Evolutionary conservation across 2,329 filamentous ascomycete species (phyloP).

Genomic region (Xylariomycetidae sp.): DNA sequence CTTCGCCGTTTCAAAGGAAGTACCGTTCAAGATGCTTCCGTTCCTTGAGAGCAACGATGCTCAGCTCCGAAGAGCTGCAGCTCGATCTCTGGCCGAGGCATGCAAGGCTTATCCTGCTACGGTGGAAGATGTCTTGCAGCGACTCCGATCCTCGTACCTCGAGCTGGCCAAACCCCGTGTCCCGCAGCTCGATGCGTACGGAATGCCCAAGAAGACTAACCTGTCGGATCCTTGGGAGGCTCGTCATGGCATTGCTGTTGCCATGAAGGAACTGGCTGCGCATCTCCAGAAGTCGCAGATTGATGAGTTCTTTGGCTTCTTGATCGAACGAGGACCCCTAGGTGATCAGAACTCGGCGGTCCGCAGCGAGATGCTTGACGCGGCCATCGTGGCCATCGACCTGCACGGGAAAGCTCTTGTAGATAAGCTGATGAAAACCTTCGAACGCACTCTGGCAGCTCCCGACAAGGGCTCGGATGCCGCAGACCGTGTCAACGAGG

Average conservation of each 20-base stretch:
- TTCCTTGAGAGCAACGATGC: constrained; percentile 76
- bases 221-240: constrained; percentile 85
- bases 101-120: constrained; percentile 54
- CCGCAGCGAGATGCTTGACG: constrained; percentile 85
- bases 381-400: constrained; percentile 75
- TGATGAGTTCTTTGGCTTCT: constrained; percentile 73
- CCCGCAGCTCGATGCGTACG: constrained; percentile 84
- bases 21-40: constrained; percentile 62
- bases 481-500: constrained; percentile 89
- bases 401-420: constrained; percentile 75
- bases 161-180: constrained; percentile 76
- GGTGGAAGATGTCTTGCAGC: constrained; percentile 56
- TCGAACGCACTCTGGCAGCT: constrained; percentile 80
- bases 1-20: constrained; percentile 60
- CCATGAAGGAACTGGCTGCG: constrained; percentile 75
- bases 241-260: constrained; percentile 80
- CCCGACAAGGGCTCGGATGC: constrained; percentile 76
- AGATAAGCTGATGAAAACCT: constrained; percentile 85
- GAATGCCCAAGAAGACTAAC: constrained; percentile 88
- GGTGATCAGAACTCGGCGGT: constrained; percentile 74
- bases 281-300: constrained; percentile 64
- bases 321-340: constrained; percentile 82
- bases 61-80: constrained; percentile 77
- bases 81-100: constrained; percentile 72
- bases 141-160: constrained; percentile 65